Base-by-base conservation (phyloP, 2,329 filamentous ascomycete species). In the Fusarium coicis region DNA sequence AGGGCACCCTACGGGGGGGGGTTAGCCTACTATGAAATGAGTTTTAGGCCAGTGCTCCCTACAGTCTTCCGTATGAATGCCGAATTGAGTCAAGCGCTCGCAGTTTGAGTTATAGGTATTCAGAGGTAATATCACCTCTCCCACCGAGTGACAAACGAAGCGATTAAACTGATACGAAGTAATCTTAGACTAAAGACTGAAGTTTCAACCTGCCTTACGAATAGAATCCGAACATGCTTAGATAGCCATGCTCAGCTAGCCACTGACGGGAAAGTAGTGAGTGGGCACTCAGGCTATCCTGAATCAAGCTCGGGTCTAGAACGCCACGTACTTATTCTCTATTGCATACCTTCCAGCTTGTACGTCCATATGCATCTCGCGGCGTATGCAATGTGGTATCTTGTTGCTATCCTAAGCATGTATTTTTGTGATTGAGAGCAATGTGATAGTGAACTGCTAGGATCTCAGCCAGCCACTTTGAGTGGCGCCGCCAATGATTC, bases 181-280 rank as follows among this genome's bases (percentile, higher is more conserved):
- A 10, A 18, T 7, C 6, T 2, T 32, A 11, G 19, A 4, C 6
- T 16, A 0, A 4, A 18, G 14, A 7, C 4, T 32, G 10, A 1
- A 18, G 12, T 10, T 46, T 10, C 12, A 21, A 28, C 26, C 6
- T 44, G 42, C 10, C 0, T 44, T 5, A 9, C 16, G 0, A 19
- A 19, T 26, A 0, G 0, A 0, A 19, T 5, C 16, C n/a, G 16
- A 18, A 28, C 26, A 47, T 28, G 3, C 1, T 7, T 47, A 2
- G 9, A 15, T 15, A 14, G 23, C 11, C 7, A 36, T 34, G 16
- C 32, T 37, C 49, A 53, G 32, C 32, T 16, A 53, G 49, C 32
- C 49, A 52, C 49, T 5, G 11, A 4, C 7, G 26, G 12, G n/a
- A 5, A 8, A 36, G 9, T 12, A 8, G 10, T 18, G 10, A 26